These are phyloP conservation scores for Pythium periplocum DNA, from an alignment of 352 stramenopile genomes.

Conservation along the genomic window DNA sequence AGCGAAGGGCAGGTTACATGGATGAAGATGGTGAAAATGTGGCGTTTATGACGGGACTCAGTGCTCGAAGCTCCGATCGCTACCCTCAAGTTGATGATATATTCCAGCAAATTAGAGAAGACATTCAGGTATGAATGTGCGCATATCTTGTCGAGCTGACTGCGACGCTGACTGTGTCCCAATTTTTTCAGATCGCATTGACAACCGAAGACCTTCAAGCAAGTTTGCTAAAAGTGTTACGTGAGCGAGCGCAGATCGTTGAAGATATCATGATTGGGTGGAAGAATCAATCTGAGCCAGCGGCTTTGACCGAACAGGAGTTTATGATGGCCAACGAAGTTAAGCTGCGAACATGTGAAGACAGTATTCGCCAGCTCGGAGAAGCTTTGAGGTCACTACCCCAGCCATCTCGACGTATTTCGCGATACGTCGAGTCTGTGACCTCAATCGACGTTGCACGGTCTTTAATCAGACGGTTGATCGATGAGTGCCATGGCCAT, in stretches of 20 bases:
- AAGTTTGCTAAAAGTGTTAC: slow-evolving; percentile 41
- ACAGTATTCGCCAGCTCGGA: slow-evolving; percentile 50
- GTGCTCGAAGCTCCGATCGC: too few species aligned
- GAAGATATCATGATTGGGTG: slow-evolving; percentile 38
- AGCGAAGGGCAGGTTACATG: slow-evolving; percentile 27
- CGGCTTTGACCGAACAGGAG: slow-evolving; percentile 34
- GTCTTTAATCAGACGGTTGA: slow-evolving; percentile 36
- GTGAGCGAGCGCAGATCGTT: slow-evolving; percentile 41
- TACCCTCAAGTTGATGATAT: slow-evolving; percentile 7
- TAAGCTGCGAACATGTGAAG: slow-evolving; percentile 46
- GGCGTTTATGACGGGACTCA: slow-evolving; percentile 6
- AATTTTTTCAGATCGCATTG: slow-evolving; percentile 28
- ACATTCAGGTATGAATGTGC: slow-evolving; percentile 31
- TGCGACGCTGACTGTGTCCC: neutral
- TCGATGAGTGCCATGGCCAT: slow-evolving; percentile 48
- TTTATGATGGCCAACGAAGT: slow-evolving; percentile 52
- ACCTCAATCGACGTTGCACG: slow-evolving; percentile 39
- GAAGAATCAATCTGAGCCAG: slow-evolving; percentile 6
- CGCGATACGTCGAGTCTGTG: slow-evolving; percentile 34
- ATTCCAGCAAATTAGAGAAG: slow-evolving; percentile 27
- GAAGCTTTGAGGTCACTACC: slow-evolving; percentile 26
- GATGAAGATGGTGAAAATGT: slow-evolving; percentile 26
- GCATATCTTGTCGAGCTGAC: neutral
- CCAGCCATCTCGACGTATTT: slow-evolving; percentile 4
- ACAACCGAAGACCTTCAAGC: slow-evolving; percentile 53